phyloP scores from a whole-genome alignment of 768 basidiomycete species.

The Clitopilus passeckerianus region DNA sequence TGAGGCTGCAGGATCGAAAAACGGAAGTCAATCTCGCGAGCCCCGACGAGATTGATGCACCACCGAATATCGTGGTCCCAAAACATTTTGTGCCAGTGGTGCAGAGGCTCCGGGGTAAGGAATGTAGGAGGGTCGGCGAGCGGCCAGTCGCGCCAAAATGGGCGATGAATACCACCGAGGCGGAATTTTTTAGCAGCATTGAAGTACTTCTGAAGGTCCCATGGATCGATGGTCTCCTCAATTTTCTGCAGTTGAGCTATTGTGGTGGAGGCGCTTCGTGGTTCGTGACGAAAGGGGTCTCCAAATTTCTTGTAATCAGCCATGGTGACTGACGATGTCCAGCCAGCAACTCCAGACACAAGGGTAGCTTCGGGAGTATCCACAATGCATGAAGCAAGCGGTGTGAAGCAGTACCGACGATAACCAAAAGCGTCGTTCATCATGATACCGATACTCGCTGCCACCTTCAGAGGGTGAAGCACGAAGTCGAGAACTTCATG shows the following conservation, averaged over 20 bases:
- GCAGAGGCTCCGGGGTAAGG: constrained; percentile 19
- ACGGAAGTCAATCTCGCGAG: constrained; percentile 17
- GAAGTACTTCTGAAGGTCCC: neutral
- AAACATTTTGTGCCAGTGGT: constrained; percentile 20
- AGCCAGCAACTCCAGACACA: constrained; percentile 9
- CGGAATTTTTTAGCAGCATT: neutral
- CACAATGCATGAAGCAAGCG: constrained; percentile 10
- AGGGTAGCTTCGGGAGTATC: constrained; percentile 14
- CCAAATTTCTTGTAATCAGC: constrained; percentile 15
- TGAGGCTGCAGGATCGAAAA: constrained; percentile 15
- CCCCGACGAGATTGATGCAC: constrained; percentile 14
- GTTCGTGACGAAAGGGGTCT: constrained; percentile 9
- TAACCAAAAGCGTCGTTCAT: constrained; percentile 13
- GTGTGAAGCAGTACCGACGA: constrained; percentile 12
- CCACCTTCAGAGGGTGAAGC: constrained; percentile 10
- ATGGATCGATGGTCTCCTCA: neutral
- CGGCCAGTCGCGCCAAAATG: constrained; percentile 20
- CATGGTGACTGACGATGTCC: constrained; percentile 13
- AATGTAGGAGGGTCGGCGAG: constrained; percentile 13
- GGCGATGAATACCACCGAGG: constrained; percentile 6
- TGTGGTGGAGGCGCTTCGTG: constrained; percentile 6
- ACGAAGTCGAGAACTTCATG: constrained; percentile 14
- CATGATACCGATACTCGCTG: constrained; percentile 12
- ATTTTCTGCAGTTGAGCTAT: constrained; percentile 2
- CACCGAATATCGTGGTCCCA: constrained; percentile 20